Evolutionary conservation across 1,284 basidiomycete species (phyloP), one percentile per base, ranked within the genome.

Genomic region (Trichosporon sp.): DNA sequence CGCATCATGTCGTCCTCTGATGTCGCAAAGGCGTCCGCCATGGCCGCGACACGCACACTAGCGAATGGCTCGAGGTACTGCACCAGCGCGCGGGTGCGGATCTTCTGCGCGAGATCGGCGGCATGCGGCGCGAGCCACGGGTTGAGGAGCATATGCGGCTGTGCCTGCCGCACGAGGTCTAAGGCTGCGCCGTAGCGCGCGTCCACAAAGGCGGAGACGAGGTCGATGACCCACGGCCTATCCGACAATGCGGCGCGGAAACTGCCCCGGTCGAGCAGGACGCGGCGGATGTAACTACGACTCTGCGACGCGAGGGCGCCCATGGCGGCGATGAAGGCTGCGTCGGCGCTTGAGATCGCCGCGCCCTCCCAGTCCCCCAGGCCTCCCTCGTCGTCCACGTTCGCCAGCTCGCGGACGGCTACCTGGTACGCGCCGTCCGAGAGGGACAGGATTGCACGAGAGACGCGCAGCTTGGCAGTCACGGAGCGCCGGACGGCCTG

Each of bases 61-160:
- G 74, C 70, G 66, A 76, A 79, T 0, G 78, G 78, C 31, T 66
- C 56, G 37, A 76, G 69, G 65, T 78, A 79, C 67, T 78, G 78
- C n/a, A 74, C 64, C 56, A 78, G 67, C 8, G 73, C 68, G 29
- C 71, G 65, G 5, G 67, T 73, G 58, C 70, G 66, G 58, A 79
- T 76, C n/a, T 69, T 52, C 10, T 36, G 14, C 23, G 73, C 36
- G 25, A 77, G 68, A 7, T 31, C 61, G 2, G 31, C 13, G 0
- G 70, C 56, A 56, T 73, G 66, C 3, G 64, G 44, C 2, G 56
- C 56, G 27, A 75, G 65, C 65, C 70, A 71, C 1, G 72, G 73
- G 64, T 72, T 74, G 56, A 77, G 68, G 10, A 70, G 27, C 44
- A 79, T 65, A 40, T 67, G 63, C 1, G 72, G 71, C 68, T 68